Conservation (phyloP, 2,329 filamentous ascomycete species). For the Malbranchea cinnamomea region DNA sequence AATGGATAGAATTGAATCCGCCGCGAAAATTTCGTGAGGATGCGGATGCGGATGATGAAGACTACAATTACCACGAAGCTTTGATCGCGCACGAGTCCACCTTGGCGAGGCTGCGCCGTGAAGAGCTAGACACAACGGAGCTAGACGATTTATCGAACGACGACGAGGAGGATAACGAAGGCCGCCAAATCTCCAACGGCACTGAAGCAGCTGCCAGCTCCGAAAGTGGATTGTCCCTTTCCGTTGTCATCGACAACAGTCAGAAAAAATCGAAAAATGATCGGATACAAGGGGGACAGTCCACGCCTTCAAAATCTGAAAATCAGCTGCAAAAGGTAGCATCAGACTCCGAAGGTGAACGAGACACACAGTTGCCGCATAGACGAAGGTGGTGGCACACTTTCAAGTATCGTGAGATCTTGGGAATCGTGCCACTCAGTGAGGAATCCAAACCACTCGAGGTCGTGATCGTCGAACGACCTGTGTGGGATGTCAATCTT, state of each 20-base stretch:
- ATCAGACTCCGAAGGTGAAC: constrained; percentile 12
- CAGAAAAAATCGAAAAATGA: constrained; percentile 1
- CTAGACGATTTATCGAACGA: no score
- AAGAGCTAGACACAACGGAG: neutral
- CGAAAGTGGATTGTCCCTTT: constrained; percentile 4
- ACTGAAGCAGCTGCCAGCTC: constrained; percentile 7
- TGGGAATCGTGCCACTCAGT: constrained; percentile 52
- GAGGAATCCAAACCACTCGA: constrained; percentile 34
- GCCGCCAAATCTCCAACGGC: constrained; percentile 3
- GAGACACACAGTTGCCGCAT: constrained; percentile 15
- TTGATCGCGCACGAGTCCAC: neutral
- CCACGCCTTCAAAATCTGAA: constrained; percentile 1
- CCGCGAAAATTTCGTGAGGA: no score
- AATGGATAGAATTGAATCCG: constrained; percentile 21
- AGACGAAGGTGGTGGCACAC: constrained; percentile 53
- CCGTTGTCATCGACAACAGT: constrained; percentile 12
- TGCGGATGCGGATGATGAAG: constrained; percentile 10
- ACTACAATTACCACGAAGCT: constrained; percentile 4
- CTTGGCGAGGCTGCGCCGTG: constrained; percentile 3
- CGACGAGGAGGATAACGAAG: neutral
- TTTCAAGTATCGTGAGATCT: constrained; percentile 85
- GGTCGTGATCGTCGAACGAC: constrained; percentile 77
- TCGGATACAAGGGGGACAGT: neutral
- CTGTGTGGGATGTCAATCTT: constrained; percentile 67
- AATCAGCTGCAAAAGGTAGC: constrained; percentile 4